Conservation (phyloP, 345 rosid genomes). For the Murraya koenigii region DNA sequence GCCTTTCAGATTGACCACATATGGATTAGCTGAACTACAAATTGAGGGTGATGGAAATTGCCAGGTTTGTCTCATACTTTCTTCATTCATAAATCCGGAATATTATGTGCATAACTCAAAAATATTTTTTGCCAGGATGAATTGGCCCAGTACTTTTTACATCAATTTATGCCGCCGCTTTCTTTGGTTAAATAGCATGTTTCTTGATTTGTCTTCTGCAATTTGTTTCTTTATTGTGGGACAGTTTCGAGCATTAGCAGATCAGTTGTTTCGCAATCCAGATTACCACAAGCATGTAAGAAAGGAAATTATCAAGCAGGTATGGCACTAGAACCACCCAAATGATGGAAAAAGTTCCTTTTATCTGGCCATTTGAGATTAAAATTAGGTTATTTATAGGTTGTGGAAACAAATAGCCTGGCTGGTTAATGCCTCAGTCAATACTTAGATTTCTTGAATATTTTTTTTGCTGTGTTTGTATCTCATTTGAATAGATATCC, state of each 20-base stretch:
- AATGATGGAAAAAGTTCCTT: background rate
- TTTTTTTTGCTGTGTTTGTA: background rate
- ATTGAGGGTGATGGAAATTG: slow-evolving; percentile 98
- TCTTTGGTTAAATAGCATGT: background rate
- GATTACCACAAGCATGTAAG: slow-evolving; percentile 82
- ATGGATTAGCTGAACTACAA: slow-evolving; percentile 78
- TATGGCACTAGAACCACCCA: slow-evolving; percentile 21
- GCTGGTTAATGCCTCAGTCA: background rate
- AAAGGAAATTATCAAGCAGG: slow-evolving; percentile 85
- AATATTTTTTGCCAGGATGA: background rate
- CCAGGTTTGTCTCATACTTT: slow-evolving; percentile 50
- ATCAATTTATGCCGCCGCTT: background rate
- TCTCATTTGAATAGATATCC: background rate
- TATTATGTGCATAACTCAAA: background rate
- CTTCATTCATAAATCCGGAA: background rate
- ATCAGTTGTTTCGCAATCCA: slow-evolving; percentile 79
- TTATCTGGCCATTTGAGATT: background rate
- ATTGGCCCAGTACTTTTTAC: background rate
- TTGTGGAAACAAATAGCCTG: background rate
- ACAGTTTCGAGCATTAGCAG: slow-evolving; percentile 96
- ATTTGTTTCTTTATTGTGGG: slow-evolving; percentile 9
- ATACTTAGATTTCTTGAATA: background rate
- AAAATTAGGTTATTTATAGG: background rate
- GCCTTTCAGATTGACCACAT: slow-evolving; percentile 64
- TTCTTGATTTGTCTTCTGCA: background rate